Base-by-base conservation (phyloP, 495 filamentous ascomycete species). In the Xylaria bambusicola region DNA sequence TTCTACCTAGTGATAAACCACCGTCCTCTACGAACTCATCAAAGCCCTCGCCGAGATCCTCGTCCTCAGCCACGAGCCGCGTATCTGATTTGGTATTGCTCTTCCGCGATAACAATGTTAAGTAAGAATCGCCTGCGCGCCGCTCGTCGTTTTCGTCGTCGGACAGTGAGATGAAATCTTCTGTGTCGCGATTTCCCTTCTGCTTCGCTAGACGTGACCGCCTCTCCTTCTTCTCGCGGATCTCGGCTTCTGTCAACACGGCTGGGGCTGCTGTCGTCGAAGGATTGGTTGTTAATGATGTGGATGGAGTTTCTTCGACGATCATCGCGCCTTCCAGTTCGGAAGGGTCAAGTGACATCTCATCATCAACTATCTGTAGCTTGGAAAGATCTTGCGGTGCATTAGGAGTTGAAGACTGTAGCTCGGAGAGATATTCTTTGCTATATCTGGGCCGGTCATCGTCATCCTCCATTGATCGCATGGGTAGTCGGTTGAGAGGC, bases 11-110 rank as follows among this genome's bases (percentile, higher is more conserved):
- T 2, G 90, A 81, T 10, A 97, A 84, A 27, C 82, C 82, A 15
- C 88, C 92, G 68, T 97, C 93, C 18, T 92, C 88, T 15, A 93
- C 88, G 62, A 89, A 96, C 58, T 96, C 91, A 52, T 96, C 93
- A 69, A 96, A 97, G 3, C 92, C 92, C 75, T 98, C 94, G 29
- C 86, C 88, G n/a, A 97, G 84, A 67, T 97, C 91, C 67, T 98
- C 94, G 66, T 97, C 93, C 52, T 96, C 92, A 24, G 81, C 80
- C 3, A 91, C 81, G 8, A 97, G 81, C n/a, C 94, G 80, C 8
- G 87, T 89, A 52, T 75, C 67, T 66, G 70, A 76, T 69, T 61
- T 74, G 1, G 15, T 47, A 48, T 31, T 31, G 18, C 42, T 24
- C 27, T 63, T 78, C 26, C 78, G 80, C 48, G 75, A 77, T 2